Evolutionary conservation across 1,284 basidiomycete genomes (phyloP).

Genomic region (Hymenochaete sp.): DNA sequence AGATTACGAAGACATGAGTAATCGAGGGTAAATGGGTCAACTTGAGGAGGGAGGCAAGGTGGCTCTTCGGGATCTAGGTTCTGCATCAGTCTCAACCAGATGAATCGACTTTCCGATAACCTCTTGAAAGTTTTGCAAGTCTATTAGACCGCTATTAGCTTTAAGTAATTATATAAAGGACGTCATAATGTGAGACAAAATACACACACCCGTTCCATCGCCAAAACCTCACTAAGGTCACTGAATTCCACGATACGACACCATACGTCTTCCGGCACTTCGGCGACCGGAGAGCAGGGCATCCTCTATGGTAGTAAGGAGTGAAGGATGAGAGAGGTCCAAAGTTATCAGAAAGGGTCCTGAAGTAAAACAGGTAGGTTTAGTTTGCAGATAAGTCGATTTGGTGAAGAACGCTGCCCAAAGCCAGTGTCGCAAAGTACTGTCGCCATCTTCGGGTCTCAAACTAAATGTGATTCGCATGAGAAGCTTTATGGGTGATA

Average conservation of each 20-base stretch:
- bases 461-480: no score
- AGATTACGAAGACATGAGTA: slow-evolving; percentile 3
- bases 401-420: no score
- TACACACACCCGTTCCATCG: slow-evolving; percentile 7
- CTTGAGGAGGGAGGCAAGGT: slow-evolving; percentile 9
- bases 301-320: no score
- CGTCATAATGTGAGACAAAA: neutral
- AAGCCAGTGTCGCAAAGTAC: no score
- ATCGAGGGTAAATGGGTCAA: neutral
- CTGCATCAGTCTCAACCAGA: slow-evolving; percentile 8
- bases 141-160: neutral
- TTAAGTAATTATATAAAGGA: neutral
- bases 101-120: slow-evolving; percentile 2
- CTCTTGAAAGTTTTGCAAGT: slow-evolving; percentile 1
- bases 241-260: slow-evolving; percentile 1
- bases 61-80: slow-evolving; percentile 9
- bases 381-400: no score
- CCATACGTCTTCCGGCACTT: slow-evolving; percentile 14
- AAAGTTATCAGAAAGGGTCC: no score
- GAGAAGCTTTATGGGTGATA: no score
- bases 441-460: no score
- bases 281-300: no score
- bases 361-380: no score
- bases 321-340: no score
- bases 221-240: neutral